Percentiles rank a stretch among this genome's conserved stretches.
These are phyloP conservation scores for Ganoderma multipileum DNA, from an alignment of 1,284 basidiomycete genomes.

Conservation along the genomic window DNA sequence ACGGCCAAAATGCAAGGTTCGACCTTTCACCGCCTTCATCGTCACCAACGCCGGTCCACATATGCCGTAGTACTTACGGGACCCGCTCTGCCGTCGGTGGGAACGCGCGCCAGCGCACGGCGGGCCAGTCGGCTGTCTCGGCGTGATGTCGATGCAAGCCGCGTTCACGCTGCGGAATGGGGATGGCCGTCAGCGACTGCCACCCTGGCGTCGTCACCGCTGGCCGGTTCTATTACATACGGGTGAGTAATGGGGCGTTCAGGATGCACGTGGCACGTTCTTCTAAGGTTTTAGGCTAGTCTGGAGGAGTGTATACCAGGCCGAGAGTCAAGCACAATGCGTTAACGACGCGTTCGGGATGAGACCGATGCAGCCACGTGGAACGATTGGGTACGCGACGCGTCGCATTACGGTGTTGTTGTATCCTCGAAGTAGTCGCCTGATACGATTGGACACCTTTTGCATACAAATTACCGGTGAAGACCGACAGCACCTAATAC, in stretches of 20 bases:
- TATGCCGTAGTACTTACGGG: background rate
- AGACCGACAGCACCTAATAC: background rate
- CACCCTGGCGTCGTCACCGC: background rate
- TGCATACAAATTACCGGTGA: too few species aligned
- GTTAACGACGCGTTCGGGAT: too few species aligned
- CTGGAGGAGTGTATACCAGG: too few species aligned
- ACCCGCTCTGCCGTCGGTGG: background rate
- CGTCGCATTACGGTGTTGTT: background rate
- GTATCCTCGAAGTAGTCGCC: background rate
- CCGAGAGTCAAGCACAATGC: too few species aligned
- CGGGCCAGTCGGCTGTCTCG: background rate
- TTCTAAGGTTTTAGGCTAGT: background rate
- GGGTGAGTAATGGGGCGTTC: background rate
- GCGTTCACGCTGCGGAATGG: background rate
- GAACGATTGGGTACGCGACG: background rate
- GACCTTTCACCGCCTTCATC: background rate
- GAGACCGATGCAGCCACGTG: too few species aligned
- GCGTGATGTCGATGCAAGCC: background rate
- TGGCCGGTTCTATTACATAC: background rate
- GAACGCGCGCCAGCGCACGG: background rate
- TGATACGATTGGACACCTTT: too few species aligned
- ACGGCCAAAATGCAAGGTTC: background rate
- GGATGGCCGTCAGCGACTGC: background rate
- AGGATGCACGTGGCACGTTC: background rate
- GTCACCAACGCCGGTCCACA: background rate